Evolutionary conservation across 441 rosid genomes (phyloP), one percentile per base, ranked within the genome.

Genomic region (Adansonia gregorii): DNA sequence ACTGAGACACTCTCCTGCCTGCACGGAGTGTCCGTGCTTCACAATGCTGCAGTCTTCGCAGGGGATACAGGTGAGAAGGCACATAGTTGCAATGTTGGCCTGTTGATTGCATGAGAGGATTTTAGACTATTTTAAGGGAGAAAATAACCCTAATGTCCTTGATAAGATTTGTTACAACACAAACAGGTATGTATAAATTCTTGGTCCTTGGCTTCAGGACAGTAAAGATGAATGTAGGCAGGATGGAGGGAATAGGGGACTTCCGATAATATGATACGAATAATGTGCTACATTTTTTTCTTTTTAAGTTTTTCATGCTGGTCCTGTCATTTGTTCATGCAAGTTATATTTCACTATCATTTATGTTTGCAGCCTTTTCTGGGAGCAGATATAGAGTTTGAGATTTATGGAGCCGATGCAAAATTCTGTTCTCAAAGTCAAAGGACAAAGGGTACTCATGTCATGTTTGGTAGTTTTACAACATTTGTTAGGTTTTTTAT

Each of bases 331-430:
- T 8, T 54, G 39, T 20, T 43, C 56, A 84, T 19, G 39, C 39
- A 31, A 31, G 39, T 31, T 31, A 31, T 3, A 31, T 31, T 31
- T 31, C 39, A 31, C 39, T 78, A 3, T 3, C 43, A 27, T 82
- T 6, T 80, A 20, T 76, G 22, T 73, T 78, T 86, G 89, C 95
- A 93, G 98, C 85, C 92, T 46, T 95, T 93, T 80, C 82, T 94
- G 88, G 89, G 91, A 87, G 98, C 97, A 77, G 98, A 95, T 82
- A 89, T 95, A 82, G 92, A 92, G 95, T 31, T 97, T 92, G 51
- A 84, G 85, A 58, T 19, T 84, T 74, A 46, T 48, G 72, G 71
- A 24, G 72, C 61, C 73, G 46, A 71, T 55, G 71, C 54, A 31
- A 24, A 27, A 39, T 46, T 78, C 60, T 56, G 24, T 49, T 65